Percentiles rank a stretch among this genome's conserved stretches.
Conservation (phyloP, 768 basidiomycete genomes). For the Amanita pseudoporphyria region DNA sequence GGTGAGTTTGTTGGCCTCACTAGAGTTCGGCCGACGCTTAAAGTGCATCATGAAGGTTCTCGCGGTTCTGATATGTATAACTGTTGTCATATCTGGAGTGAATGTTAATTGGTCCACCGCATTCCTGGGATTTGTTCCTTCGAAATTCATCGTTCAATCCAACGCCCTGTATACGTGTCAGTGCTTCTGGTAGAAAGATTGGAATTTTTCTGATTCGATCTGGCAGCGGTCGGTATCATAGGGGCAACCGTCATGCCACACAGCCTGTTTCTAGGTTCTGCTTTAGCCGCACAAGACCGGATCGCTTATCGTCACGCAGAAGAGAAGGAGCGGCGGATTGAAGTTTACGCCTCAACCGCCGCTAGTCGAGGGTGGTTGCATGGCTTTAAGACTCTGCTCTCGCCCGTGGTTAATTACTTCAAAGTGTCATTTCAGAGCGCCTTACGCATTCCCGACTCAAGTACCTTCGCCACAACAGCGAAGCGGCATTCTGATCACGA, state of each 20-base stretch:
- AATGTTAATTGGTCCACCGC: constrained; percentile 62
- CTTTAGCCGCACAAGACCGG: constrained; percentile 77
- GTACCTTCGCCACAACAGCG: constrained; percentile 23
- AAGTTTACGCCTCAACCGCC: background rate
- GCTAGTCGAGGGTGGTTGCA: background rate
- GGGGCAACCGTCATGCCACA: constrained; percentile 93
- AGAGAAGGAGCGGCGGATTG: constrained; percentile 11
- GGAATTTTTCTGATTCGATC: background rate
- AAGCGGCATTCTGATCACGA: constrained; percentile 43
- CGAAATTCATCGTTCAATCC: constrained; percentile 45
- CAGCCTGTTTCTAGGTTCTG: constrained; percentile 82
- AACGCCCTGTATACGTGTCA: constrained; percentile 59
- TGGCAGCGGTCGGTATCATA: constrained; percentile 56
- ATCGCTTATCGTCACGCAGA: constrained; percentile 27
- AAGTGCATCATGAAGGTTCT: constrained; percentile 36
- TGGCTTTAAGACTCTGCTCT: background rate
- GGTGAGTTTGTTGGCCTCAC: constrained; percentile 28
- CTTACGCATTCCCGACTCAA: constrained; percentile 29
- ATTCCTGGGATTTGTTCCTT: constrained; percentile 72
- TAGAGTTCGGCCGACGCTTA: background rate
- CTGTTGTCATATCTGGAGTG: constrained; percentile 64
- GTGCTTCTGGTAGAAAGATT: constrained; percentile 13
- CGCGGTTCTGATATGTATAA: constrained; percentile 70
- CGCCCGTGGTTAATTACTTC: constrained; percentile 11
- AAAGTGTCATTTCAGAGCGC: constrained; percentile 21